Base-by-base conservation (phyloP, 208 protist species). In the Leptomonas pyrrhocoris region DNA sequence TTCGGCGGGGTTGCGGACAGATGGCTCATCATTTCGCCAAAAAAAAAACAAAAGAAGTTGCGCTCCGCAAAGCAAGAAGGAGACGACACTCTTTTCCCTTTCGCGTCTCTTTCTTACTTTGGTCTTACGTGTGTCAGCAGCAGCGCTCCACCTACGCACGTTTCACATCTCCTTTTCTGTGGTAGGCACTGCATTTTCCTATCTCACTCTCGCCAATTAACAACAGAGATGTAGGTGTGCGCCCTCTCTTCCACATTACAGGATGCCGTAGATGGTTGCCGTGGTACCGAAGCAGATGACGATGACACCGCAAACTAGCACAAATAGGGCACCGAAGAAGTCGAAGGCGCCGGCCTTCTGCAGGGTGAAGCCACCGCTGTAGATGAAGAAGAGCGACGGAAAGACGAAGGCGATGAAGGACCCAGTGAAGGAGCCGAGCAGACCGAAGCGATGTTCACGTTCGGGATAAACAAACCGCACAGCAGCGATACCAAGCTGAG, bases 401-500 rank as follows among this genome's bases (percentile, higher is more conserved):
- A 93, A 89, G 45, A 93, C 73, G 62, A 95, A 92, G 21, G 70
- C 84, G 61, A 95, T 86, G 48, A 88, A 83, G 25, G 73, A 68
- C 11, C 80, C 86, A 27, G 74, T 80, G 42, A 93, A 74, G 19
- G 79, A 80, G 34, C 90, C 87, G 31, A 95, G 77, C 28, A 95
- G 67, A 7, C 77, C 81, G 57, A 95, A 92, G 23, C 85, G 16
- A 66, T 72, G 70, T 86, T 88, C 31, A 93, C 80, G 25, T 91
- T 85, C 2, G 85, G 85, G 62, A 93, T 86, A 64, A 93, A 84
- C 6, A 95, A 56, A 15, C 85, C 87, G 21, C 64, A 70, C 23
- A 95, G 19, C 36, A 93, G 79, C 30, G 86, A 75, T 21, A 82
- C 16, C 13, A 79, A 9, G 54, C 76, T 79, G 11, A 92, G 59